Conservation (phyloP, 257 asterid species). For the Solanum paucissectum region DNA sequence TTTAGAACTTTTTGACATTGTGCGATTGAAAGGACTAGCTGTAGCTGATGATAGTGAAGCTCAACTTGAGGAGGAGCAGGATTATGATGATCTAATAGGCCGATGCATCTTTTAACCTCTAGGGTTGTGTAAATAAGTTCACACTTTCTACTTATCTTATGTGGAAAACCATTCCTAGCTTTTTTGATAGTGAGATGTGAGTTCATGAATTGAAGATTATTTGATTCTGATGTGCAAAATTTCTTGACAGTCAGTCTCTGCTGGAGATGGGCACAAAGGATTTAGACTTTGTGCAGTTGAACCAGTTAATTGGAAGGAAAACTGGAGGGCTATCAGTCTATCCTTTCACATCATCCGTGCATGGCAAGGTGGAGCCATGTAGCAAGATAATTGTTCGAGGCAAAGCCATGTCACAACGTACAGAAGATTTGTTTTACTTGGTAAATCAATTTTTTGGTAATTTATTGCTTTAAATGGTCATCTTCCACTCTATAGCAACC, state of each 20-base stretch:
- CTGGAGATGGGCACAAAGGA: conserved; percentile 98
- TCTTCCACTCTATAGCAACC: not conserved
- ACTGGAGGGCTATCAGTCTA: conserved; percentile 95
- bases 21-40: not conserved
- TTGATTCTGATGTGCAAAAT: conserved; percentile 2
- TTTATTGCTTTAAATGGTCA: not conserved
- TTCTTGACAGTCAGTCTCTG: conserved; percentile 73
- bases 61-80: not conserved
- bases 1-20: not conserved
- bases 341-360: conserved; percentile 80
- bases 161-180: not conserved
- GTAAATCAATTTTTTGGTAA: conserved; percentile 26
- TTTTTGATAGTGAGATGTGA: not conserved
- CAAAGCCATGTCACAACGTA: conserved; percentile 84
- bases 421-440: conserved; percentile 82
- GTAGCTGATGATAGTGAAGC: not conserved
- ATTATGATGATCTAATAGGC: not conserved
- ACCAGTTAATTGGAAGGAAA: conserved; percentile 91
- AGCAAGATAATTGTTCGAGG: conserved; percentile 78
- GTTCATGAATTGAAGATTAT: not conserved
- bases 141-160: not conserved
- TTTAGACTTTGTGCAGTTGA: conserved; percentile 85
- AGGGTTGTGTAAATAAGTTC: not conserved
- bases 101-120: not conserved
- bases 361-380: conserved; percentile 70